Conservation (phyloP, 495 filamentous ascomycete species). For the Hypomontagnella submonticulosa region DNA sequence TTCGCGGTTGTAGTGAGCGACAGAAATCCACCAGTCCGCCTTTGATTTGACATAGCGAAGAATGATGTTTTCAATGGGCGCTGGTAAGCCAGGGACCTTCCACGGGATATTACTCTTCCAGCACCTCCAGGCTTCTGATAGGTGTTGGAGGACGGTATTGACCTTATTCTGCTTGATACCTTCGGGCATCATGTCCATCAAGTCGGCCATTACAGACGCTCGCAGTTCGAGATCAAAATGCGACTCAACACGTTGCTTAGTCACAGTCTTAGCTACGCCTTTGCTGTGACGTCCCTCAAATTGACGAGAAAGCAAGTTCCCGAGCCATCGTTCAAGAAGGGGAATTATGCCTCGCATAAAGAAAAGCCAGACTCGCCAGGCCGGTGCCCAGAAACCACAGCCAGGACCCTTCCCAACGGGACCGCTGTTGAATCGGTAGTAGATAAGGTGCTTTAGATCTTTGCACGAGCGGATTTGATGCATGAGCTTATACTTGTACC, state of each 20-base stretch:
- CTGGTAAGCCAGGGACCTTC: conserved; percentile 97
- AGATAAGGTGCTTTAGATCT: conserved; percentile 98
- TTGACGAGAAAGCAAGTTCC: conserved; percentile 94
- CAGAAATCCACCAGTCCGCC: conserved; percentile 99
- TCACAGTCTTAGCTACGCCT: conserved; percentile 98
- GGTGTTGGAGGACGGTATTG: conserved; percentile 96
- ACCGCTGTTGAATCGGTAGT: conserved; percentile 98
- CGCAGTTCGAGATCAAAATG: conserved; percentile 98
- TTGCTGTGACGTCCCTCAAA: conserved; percentile 99
- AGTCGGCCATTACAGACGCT: conserved; percentile 97
- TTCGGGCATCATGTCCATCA: conserved; percentile 99
- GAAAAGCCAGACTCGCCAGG: conserved; percentile 99
- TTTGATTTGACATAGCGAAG: conserved; percentile 98
- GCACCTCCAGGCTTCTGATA: conserved; percentile 98
- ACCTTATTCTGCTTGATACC: conserved; percentile 99
- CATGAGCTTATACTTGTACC: conserved; percentile 99
- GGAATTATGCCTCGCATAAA: conserved; percentile 99
- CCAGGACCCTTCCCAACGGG: conserved; percentile 98
- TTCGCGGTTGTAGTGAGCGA: conserved; percentile 98
- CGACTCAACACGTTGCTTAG: conserved; percentile 98
- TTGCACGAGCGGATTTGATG: conserved; percentile 99
- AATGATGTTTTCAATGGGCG: conserved; percentile 98
- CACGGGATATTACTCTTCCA: conserved; percentile 99
- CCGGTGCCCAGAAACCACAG: conserved; percentile 99
- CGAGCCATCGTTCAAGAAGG: conserved; percentile 95